Percentiles rank a stretch among this genome's conserved stretches.
Conservation (phyloP, 1,284 basidiomycete species). For the Inonotus obliquus region DNA sequence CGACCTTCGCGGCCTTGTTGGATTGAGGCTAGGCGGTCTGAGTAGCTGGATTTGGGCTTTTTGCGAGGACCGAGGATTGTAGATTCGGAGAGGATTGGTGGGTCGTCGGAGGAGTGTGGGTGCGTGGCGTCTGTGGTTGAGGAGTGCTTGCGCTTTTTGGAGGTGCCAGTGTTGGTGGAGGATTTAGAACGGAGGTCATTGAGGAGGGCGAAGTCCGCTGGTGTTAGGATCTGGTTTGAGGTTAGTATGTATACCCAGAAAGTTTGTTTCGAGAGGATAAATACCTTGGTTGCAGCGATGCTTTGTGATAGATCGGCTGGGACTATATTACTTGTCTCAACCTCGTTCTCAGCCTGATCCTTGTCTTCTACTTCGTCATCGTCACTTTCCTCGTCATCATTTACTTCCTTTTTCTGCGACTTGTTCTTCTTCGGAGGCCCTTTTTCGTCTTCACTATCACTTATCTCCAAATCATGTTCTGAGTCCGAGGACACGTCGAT, state of each 20-base stretch:
- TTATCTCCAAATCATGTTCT: conserved; percentile 68
- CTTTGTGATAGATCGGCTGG: conserved; percentile 26
- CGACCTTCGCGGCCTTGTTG: conserved; percentile 92
- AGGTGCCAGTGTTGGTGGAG: conserved; percentile 48
- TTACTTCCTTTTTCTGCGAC: conserved; percentile 29
- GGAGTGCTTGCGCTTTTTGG: conserved; percentile 89
- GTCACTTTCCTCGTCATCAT: conserved; percentile 21
- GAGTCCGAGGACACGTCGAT: conserved; percentile 78
- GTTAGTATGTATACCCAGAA: neutral
- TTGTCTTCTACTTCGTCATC: conserved; percentile 25
- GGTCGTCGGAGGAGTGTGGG: conserved; percentile 39
- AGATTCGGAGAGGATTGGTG: conserved; percentile 80
- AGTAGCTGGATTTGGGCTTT: conserved; percentile 92
- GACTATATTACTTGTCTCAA: neutral
- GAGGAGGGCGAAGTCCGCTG: conserved; percentile 93
- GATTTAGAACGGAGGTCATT: conserved; percentile 87
- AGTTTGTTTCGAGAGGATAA: conserved; percentile 15
- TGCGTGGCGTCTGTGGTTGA: conserved; percentile 34
- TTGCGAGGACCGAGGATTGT: conserved; percentile 95
- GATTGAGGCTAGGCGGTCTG: conserved; percentile 90
- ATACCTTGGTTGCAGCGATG: conserved; percentile 76
- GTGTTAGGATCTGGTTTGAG: conserved; percentile 81
- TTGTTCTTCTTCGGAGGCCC: conserved; percentile 36
- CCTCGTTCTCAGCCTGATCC: conserved; percentile 30
- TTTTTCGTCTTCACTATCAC: conserved; percentile 82